Percentiles rank a stretch among this genome's conserved stretches.
Conservation (phyloP, 305 asterid species). For the Rubia occidens region DNA sequence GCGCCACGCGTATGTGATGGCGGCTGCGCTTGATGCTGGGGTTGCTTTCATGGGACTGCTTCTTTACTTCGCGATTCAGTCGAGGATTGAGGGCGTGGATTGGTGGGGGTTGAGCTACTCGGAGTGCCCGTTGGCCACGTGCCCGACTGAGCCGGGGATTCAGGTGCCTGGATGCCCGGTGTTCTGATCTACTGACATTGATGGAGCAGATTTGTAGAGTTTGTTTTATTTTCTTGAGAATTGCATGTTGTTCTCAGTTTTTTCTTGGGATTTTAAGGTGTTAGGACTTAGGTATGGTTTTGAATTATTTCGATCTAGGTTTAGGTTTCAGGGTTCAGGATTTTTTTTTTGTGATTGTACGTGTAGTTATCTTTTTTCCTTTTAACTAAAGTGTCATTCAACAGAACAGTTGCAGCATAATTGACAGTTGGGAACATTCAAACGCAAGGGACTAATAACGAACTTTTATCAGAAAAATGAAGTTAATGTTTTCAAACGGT, state of each 20-base stretch:
- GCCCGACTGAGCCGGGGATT: constrained; percentile 59
- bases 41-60: constrained; percentile 56
- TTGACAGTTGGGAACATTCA: too few relatives aligned
- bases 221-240: not conserved
- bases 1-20: constrained; percentile 45
- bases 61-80: constrained; percentile 35
- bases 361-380: too few relatives aligned
- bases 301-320: not conserved
- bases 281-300: not conserved
- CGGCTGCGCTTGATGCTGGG: constrained; percentile 55
- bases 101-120: constrained; percentile 53
- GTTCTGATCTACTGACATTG: constrained; percentile 7
- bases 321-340: too few relatives aligned
- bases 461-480: too few relatives aligned
- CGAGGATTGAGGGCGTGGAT: constrained; percentile 21
- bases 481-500: too few relatives aligned
- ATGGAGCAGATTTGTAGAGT: not conserved
- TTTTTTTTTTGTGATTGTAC: too few relatives aligned
- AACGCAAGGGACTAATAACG: too few relatives aligned
- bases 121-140: constrained; percentile 45
- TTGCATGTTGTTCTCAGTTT: too few relatives aligned
- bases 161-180: constrained; percentile 51
- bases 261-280: not conserved
- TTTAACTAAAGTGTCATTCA: too few relatives aligned
- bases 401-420: too few relatives aligned